Evolutionary conservation across 257 asterid species (phyloP).

Genomic region (Nyctanthes arbortristis): DNA sequence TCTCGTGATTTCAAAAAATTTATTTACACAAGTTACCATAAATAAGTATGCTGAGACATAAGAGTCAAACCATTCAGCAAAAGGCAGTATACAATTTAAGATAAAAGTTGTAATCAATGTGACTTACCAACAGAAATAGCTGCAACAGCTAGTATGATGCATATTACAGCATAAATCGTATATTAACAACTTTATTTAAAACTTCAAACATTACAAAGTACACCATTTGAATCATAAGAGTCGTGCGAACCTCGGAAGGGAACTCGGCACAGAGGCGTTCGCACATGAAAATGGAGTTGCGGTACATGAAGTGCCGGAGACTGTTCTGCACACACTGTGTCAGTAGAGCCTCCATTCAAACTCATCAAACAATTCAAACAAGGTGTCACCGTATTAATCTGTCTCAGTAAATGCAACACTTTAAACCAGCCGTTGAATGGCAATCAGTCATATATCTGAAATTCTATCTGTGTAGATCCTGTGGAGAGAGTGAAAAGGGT

Average conservation of each 20-base stretch:
- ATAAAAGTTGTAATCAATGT: background rate
- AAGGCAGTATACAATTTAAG: conserved; percentile 11
- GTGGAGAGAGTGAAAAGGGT: background rate
- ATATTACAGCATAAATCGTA: conserved; percentile 6
- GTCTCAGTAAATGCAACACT: background rate
- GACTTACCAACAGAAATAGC: conserved; percentile 9
- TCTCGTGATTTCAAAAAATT: background rate
- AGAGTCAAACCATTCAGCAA: conserved; percentile 18
- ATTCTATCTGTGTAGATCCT: background rate
- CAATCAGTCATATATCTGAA: background rate
- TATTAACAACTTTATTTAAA: background rate
- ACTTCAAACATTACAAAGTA: too few species aligned
- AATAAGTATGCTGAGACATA: background rate
- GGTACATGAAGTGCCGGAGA: conserved; percentile 61
- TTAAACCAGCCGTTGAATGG: background rate
- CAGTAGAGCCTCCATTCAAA: conserved; percentile 72
- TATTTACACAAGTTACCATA: background rate
- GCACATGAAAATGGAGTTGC: conserved; percentile 89
- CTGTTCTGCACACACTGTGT: conserved; percentile 70
- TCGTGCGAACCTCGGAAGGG: conserved; percentile 96
- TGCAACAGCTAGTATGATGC: background rate
- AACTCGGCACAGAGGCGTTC: conserved; percentile 95
- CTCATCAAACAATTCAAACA: background rate
- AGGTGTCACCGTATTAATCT: background rate
- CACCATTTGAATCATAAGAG: too few species aligned